These are phyloP conservation scores for Epichloe aotearoae DNA, from an alignment of 2,329 filamentous ascomycete genomes.

Conservation along the genomic window DNA sequence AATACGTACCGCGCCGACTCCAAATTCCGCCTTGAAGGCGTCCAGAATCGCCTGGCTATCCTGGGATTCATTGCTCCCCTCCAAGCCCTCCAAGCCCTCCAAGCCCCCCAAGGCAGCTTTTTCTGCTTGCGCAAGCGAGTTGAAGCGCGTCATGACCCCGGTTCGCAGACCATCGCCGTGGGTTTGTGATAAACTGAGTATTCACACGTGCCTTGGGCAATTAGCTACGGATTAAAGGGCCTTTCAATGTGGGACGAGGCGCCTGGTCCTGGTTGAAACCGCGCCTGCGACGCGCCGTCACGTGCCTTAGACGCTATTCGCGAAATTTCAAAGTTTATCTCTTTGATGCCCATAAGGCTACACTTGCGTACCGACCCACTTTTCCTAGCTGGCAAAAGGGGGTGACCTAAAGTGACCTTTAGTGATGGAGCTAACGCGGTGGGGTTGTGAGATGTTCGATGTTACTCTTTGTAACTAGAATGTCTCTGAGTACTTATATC, in stretches of 20 bases:
- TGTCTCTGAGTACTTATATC: too few species aligned
- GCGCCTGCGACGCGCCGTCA: constrained; percentile 17
- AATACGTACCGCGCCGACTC: constrained; percentile 25
- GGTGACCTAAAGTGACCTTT: too few species aligned
- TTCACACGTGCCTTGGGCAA: too few species aligned
- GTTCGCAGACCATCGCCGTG: constrained; percentile 9
- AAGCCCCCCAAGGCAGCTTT: constrained; percentile 14
- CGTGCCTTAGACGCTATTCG: constrained; percentile 9
- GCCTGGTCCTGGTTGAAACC: background rate
- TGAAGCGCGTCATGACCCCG: constrained; percentile 16
- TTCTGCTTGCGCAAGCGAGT: constrained; percentile 16
- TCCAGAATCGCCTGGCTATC: constrained; percentile 31
- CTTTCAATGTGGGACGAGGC: background rate
- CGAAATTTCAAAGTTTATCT: too few species aligned
- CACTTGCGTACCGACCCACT: too few species aligned
- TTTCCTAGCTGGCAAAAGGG: too few species aligned
- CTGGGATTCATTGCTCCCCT: constrained; percentile 25
- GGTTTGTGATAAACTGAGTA: background rate
- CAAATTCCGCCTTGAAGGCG: constrained; percentile 24
- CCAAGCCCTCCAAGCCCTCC: too few species aligned
- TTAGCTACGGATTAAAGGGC: too few species aligned
- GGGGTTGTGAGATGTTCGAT: too few species aligned
- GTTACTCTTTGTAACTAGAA: too few species aligned
- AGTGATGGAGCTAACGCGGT: too few species aligned
- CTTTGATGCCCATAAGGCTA: too few species aligned